A percentile compares a stretch with the other conserved stretches of the same genome.
Evolutionary conservation across 148 eudicot species (phyloP).

Genomic region (Polygonum maritimum): DNA sequence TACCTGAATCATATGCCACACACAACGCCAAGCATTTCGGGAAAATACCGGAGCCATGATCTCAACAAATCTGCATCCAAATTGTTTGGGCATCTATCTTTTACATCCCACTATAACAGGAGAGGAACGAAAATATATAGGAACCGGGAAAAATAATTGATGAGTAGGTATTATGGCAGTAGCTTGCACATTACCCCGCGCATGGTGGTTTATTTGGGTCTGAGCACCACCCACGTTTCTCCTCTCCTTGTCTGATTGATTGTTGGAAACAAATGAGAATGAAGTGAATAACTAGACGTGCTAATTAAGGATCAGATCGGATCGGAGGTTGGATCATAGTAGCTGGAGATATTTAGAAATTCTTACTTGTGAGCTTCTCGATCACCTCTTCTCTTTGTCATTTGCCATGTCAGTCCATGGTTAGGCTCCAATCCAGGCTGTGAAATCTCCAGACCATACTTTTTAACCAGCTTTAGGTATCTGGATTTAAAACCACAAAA

Average conservation of each 20-base stretch:
- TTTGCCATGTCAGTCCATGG: slow-evolving; percentile 48
- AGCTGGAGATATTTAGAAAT: neutral
- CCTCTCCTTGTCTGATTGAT: slow-evolving; percentile 57
- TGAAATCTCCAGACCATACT: slow-evolving; percentile 86
- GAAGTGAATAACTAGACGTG: neutral
- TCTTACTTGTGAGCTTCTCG: slow-evolving; percentile 77
- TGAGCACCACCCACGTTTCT: slow-evolving; percentile 68
- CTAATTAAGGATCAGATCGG: no score
- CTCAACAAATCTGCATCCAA: slow-evolving; percentile 4
- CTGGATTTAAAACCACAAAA: slow-evolving; percentile 23
- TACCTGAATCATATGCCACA: slow-evolving; percentile 11
- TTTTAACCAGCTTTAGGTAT: slow-evolving; percentile 64
- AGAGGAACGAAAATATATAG: no score
- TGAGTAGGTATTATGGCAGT: neutral
- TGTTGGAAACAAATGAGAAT: neutral
- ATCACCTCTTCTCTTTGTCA: slow-evolving; percentile 59
- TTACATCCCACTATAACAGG: neutral
- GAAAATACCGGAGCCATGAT: slow-evolving; percentile 8
- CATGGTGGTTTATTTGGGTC: slow-evolving; percentile 81
- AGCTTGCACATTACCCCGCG: slow-evolving; percentile 51
- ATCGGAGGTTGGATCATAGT: neutral
- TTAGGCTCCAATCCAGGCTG: slow-evolving; percentile 72
- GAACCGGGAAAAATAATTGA: neutral
- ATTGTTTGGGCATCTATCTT: neutral
- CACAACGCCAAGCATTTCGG: slow-evolving; percentile 1